A percentile compares a stretch with the other conserved stretches of the same genome.
Conservation (phyloP, 352 stramenopile species). For the Pythium apleroticum region DNA sequence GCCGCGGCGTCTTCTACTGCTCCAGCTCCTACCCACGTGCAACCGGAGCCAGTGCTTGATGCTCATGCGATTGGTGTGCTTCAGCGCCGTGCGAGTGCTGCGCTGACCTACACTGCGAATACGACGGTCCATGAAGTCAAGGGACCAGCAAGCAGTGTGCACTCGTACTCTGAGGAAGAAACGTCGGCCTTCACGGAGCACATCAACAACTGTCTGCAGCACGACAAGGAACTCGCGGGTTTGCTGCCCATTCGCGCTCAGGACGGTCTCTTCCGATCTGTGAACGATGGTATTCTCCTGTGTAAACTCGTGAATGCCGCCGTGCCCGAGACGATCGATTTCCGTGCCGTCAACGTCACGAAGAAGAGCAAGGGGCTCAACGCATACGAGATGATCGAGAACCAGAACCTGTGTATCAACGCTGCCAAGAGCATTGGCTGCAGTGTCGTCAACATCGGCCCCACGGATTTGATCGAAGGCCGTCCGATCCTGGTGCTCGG, state of each 20-base stretch:
- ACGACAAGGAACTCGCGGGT: conserved; percentile 60
- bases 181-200: conserved; percentile 90
- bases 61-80: conserved; percentile 56
- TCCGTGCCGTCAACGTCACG: conserved; percentile 83
- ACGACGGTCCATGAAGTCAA: conserved; percentile 81
- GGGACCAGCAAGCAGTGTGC: conserved; percentile 66
- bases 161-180: conserved; percentile 92
- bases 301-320: conserved; percentile 92
- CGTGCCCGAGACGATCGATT: conserved; percentile 91
- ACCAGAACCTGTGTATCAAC: conserved; percentile 93
- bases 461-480: conserved; percentile 78
- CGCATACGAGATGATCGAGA: conserved; percentile 88
- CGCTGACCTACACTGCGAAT: conserved; percentile 56
- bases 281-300: conserved; percentile 86
- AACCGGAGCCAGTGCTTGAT: conserved; percentile 30
- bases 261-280: conserved; percentile 76
- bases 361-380: conserved; percentile 79
- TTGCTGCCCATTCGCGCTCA: conserved; percentile 80
- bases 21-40: conserved; percentile 14
- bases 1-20: conserved; percentile 19
- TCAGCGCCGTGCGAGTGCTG: conserved; percentile 61
- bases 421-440: conserved; percentile 92
- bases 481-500: conserved; percentile 90
- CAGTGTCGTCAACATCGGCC: conserved; percentile 92
- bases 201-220: conserved; percentile 88